Evolutionary conservation across 495 filamentous ascomycete species (phyloP), one percentile per base, ranked within the genome.

Genomic region (Neurospora tetrasperma): DNA sequence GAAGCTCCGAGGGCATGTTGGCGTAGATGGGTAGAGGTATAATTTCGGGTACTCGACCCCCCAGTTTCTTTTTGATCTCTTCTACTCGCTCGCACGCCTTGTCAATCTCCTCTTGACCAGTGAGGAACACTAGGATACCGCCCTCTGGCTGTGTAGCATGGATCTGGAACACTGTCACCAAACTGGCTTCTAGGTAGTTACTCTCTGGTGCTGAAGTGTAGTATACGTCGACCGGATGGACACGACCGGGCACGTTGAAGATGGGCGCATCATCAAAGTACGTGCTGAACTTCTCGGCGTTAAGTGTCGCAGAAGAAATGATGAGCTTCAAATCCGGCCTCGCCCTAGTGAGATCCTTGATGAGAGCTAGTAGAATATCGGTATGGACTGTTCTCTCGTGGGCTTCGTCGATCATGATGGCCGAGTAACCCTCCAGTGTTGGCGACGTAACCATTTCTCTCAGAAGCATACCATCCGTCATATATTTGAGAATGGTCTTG

Each of bases 401-500:
- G 20, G 96, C 96, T 79, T 99, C 96, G 78, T 99, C 96, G 16
- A 99, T 95, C 92, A 99, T 97, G 74, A 99, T 78, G 4, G 91
- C 92, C 1, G 93, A 91, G 78, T 98, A 98, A n/a, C 88, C 89
- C 12, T 90, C 86, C 12, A 98, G 82, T 71, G 93, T 91, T 0
- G 96, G 95, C 79, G 97, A 94, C 1, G 93, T 94, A 76, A 98
- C 87, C 74, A 98, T 91, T 78, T 98, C 95, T 78, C 94, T 88
- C 23, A 98, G 85, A 59, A 98, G 85, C 94, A 98, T 98, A 74
- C 96, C 96, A 79, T 99, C 96, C 3, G 96, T 99, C 94, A 97
- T 97, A 79, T 97, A 99, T 81, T 98, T 97, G 38, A 99, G 81
- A 48, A 94, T 86, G 0, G 96, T 98, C 83, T 97, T 97, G 74